Conservation (phyloP, 2,329 filamentous ascomycete species). For the Beauveria sp. region DNA sequence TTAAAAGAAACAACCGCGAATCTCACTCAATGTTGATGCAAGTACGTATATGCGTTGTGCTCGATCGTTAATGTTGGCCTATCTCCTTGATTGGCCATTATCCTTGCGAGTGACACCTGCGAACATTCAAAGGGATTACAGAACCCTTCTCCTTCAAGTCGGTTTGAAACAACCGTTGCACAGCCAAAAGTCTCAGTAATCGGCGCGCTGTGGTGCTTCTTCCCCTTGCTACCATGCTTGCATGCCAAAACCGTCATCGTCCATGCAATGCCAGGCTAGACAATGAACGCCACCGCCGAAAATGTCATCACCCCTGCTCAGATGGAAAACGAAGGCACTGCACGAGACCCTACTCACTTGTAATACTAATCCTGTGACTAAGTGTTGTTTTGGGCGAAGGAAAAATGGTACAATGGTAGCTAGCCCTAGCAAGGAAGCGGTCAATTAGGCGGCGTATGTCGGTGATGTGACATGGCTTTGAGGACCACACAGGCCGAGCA, state of each 20-base stretch:
- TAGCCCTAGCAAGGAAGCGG: background rate
- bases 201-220: background rate
- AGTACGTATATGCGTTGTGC: no score
- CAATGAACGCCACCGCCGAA: background rate
- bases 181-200: background rate
- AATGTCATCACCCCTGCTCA: no score
- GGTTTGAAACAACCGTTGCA: no score
- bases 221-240: background rate
- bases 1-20: background rate
- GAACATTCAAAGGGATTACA: no score
- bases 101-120: no score
- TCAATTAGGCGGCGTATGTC: background rate
- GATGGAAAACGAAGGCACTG: background rate
- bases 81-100: no score
- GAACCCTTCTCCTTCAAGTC: no score
- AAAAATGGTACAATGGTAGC: background rate
- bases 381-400: background rate
- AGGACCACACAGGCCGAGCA: no score
- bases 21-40: background rate
- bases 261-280: background rate
- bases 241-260: background rate
- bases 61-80: background rate
- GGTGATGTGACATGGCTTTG: background rate
- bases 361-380: no score
- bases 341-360: background rate